These are phyloP conservation scores for Lodderomyces parapsilosis DNA, from an alignment of 1,139 yeast species.

Conservation along the genomic window DNA sequence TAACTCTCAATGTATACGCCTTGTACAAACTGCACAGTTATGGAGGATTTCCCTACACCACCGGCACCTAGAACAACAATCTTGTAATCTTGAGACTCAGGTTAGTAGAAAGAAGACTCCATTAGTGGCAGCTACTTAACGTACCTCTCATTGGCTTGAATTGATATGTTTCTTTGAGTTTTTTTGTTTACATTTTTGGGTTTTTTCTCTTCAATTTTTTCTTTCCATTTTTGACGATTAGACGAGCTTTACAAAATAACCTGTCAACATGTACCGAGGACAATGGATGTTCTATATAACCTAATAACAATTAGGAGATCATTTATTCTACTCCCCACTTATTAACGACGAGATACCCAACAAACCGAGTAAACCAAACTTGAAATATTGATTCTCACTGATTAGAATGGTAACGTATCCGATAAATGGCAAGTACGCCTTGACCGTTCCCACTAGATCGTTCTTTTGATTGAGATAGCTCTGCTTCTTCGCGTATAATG, in stretches of 20 bases:
- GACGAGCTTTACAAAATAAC: neutral
- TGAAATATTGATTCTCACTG: constrained; percentile 83
- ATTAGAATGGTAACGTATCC: constrained; percentile 91
- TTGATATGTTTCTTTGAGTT: neutral
- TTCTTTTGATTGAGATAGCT: constrained; percentile 69
- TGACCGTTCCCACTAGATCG: constrained; percentile 88
- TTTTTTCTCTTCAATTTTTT: constrained; percentile 1
- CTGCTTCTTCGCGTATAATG: constrained; percentile 76
- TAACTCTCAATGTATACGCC: constrained; percentile 53
- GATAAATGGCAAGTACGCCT: constrained; percentile 85
- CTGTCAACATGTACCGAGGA: neutral
- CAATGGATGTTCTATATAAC: neutral
- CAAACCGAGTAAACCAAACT: constrained; percentile 66
- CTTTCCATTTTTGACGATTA: constrained; percentile 1
- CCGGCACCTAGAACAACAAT: constrained; percentile 54
- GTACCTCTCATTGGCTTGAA: constrained; percentile 13
- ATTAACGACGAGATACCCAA: constrained; percentile 60
- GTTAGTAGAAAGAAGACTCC: constrained; percentile 12
- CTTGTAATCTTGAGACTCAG: constrained; percentile 34
- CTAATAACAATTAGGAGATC: neutral
- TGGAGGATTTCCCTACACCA: constrained; percentile 53
- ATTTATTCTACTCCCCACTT: constrained; percentile 34
- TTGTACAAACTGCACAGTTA: constrained; percentile 51
- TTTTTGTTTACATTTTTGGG: neutral
- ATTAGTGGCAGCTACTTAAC: neutral